A percentile compares a stretch with the other conserved stretches of the same genome.
Evolutionary conservation across 352 stramenopile species (phyloP).

Genomic region (Globisporangium recalcitrans): DNA sequence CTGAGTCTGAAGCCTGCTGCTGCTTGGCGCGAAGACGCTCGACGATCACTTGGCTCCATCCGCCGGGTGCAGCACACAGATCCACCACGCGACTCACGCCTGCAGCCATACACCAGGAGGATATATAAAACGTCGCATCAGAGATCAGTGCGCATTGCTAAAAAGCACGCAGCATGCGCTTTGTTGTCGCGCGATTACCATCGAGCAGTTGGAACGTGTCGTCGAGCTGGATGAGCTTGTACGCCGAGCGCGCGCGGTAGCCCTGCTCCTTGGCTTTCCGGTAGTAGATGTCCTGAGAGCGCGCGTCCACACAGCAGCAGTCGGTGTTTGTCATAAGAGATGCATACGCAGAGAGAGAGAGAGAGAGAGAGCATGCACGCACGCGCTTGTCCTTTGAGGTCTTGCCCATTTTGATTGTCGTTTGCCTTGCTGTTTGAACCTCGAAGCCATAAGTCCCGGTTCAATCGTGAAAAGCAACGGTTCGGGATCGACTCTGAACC

Average conservation of each 20-base stretch:
- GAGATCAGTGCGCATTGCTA: neutral
- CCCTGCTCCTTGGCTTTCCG: constrained; percentile 91
- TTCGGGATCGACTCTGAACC: neutral
- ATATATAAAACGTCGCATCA: neutral
- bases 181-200: constrained; percentile 14
- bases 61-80: constrained; percentile 76
- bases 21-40: constrained; percentile 54
- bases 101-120: constrained; percentile 15
- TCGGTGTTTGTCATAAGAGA: neutral
- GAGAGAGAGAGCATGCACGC: constrained; percentile 17
- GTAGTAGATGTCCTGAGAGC: constrained; percentile 88
- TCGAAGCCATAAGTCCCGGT: neutral
- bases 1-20: constrained; percentile 3
- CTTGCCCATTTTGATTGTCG: constrained; percentile 59
- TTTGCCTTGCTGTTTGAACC: neutral
- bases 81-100: constrained; percentile 79
- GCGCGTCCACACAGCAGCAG: neutral
- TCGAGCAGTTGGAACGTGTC: constrained; percentile 95
- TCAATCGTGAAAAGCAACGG: neutral
- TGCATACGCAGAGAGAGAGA: neutral
- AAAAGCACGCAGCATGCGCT: neutral
- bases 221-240: constrained; percentile 99
- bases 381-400: constrained; percentile 91
- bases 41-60: constrained; percentile 84
- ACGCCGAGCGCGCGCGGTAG: constrained; percentile 96